Base-by-base conservation (phyloP, 352 stramenopile genomes). In the Globisporangium camurandrum region DNA sequence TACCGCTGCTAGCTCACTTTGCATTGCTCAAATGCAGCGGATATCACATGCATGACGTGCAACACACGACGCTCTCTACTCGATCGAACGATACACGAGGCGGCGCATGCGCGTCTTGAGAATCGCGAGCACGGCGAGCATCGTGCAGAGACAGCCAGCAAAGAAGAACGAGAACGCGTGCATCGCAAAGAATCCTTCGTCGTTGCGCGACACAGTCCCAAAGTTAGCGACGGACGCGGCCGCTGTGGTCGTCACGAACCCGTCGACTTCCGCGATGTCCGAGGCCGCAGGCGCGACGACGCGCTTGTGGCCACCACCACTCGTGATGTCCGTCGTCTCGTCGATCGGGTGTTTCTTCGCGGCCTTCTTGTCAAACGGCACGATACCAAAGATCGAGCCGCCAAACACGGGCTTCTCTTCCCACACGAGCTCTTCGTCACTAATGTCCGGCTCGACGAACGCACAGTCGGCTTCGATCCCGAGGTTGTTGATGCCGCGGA, bases 401-500 rank as follows among this genome's bases (percentile, higher is more conserved):
- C 80, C 80, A 53, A 89, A 89, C 14, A 80, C 43, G 3, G 73
- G 65, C 31, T 76, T 86, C 51, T 88, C 72, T 42, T 93, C 81
- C 73, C 75, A 89, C 54, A 93, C 75, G 16, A 93, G 64, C 56
- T 88, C 76, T 59, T 90, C 75, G 17, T 90, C 75, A 41, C 55
- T 80, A 22, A 90, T 86, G 41, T 90, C 79, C 2, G 90, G 90
- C 34, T 95, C 73, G 54, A 93, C 74, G 61, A 81, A 97, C 24
- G 71, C 72, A 61, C 89, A 97, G 61, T 96, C 71, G 37, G 67
- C 75, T 46, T 98, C 91, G 27, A 98, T 95, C 4, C 77, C 84
- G 8, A 97, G 64, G 56, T 96, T 95, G 86, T 97, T 97, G 22
- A 76, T 86, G 26, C 93, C 93, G 14, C 85, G 78, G 27, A 94